Conservation (phyloP, 768 basidiomycete species). For the Lactarius sp. region DNA sequence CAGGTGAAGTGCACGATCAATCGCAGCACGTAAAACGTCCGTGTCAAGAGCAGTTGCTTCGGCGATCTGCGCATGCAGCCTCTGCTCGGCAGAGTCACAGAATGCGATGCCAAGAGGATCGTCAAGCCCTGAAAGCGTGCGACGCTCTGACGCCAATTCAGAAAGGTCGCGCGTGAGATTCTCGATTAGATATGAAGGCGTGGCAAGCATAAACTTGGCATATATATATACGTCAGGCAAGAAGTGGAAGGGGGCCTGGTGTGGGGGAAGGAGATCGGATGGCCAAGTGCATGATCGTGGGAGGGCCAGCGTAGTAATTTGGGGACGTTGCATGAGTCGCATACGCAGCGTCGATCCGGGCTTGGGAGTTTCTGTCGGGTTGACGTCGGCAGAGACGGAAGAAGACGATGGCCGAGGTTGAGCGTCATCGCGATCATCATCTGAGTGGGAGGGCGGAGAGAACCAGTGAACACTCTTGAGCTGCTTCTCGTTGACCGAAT, state of each 20-base stretch:
- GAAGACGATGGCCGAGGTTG: conserved; percentile 43
- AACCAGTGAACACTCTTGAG: conserved; percentile 93
- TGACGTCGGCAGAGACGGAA: conserved; percentile 38
- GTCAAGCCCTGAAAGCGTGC: conserved; percentile 54
- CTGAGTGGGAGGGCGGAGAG: conserved; percentile 42
- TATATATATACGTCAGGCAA: conserved; percentile 85
- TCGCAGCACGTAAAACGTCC: conserved; percentile 52
- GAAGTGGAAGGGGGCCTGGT: conserved; percentile 94
- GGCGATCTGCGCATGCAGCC: conserved; percentile 72
- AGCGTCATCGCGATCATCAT: conserved; percentile 35
- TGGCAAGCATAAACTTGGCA: conserved; percentile 95
- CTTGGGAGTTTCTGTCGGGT: conserved; percentile 40
- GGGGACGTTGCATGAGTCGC: conserved; percentile 89
- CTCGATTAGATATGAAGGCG: conserved; percentile 73
- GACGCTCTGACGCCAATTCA: conserved; percentile 67
- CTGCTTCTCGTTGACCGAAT: conserved; percentile 84
- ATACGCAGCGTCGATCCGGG: conserved; percentile 65
- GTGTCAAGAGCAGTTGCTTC: conserved; percentile 76
- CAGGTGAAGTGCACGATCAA: conserved; percentile 59
- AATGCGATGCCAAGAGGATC: conserved; percentile 79
- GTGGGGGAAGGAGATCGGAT: conserved; percentile 84
- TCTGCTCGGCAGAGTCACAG: conserved; percentile 71
- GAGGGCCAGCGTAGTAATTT: conserved; percentile 90
- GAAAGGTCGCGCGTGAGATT: conserved; percentile 71
- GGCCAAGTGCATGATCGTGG: conserved; percentile 93